phyloP scores from a whole-genome alignment of 139 green algal species.

The Desmodesmus armatus region DNA sequence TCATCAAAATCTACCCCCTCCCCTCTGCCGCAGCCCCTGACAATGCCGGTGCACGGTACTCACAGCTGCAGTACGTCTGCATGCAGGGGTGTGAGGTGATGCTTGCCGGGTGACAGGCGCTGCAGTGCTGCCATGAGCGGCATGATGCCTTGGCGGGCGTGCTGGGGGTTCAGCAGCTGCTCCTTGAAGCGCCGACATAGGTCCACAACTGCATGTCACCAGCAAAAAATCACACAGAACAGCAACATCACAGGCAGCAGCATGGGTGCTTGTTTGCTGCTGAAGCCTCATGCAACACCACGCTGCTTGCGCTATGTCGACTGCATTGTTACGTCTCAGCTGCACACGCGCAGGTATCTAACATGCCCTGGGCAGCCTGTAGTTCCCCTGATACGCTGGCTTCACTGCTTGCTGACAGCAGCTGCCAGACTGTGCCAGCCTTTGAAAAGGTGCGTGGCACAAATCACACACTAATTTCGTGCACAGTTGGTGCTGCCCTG shows the following conservation, averaged over 20 bases:
- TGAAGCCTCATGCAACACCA: neutral
- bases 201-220: neutral
- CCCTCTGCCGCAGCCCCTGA: too few relatives aligned
- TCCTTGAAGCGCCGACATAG: slow-evolving; percentile 74
- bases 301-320: neutral
- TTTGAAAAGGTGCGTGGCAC: neutral
- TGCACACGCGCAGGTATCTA: neutral
- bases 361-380: too few relatives aligned
- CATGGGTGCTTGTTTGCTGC: neutral
- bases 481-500: neutral
- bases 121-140: slow-evolving; percentile 71
- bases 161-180: slow-evolving; percentile 47
- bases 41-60: too few relatives aligned
- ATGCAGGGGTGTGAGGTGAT: slow-evolving; percentile 89
- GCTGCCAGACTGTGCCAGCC: neutral
- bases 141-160: slow-evolving; percentile 58
- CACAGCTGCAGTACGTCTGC: slow-evolving; percentile 83
- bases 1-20: too few relatives aligned
- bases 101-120: slow-evolving; percentile 65
- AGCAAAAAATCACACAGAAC: neutral
- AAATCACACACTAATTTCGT: too few relatives aligned
- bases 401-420: neutral
- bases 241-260: neutral
- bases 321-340: neutral
- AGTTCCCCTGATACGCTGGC: neutral